These are phyloP conservation scores for Psidium friedrichsthalianum DNA, from an alignment of 345 rosid genomes.

Conservation along the genomic window DNA sequence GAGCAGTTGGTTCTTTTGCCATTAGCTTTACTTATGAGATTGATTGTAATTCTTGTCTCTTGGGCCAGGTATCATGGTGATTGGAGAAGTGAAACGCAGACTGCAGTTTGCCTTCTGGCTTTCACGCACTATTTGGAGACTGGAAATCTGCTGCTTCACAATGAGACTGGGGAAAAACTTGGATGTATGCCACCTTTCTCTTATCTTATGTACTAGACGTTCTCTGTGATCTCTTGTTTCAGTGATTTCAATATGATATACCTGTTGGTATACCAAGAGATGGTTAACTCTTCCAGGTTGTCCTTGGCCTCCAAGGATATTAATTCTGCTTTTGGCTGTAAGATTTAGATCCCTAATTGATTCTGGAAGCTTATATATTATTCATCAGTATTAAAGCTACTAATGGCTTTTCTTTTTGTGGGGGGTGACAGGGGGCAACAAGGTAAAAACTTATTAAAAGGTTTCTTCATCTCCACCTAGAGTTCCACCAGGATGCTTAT, in stretches of 20 bases:
- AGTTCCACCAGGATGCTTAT: neutral
- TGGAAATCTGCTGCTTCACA: constrained; percentile 62
- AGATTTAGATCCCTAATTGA: neutral
- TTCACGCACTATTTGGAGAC: constrained; percentile 92
- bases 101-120: constrained; percentile 73
- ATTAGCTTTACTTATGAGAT: neutral
- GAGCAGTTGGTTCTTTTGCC: neutral
- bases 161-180: constrained; percentile 65
- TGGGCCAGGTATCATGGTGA: constrained; percentile 76
- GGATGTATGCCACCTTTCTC: constrained; percentile 49
- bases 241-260: neutral
- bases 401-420: no score
- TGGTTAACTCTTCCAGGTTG: neutral
- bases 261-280: neutral
- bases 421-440: neutral
- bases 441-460: no score
- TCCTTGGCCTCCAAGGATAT: neutral
- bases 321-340: neutral
- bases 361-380: neutral
- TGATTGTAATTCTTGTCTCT: neutral
- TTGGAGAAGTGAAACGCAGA: constrained; percentile 91
- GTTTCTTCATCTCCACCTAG: neutral
- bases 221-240: neutral
- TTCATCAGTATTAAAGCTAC: no score
- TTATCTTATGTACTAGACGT: neutral